These are phyloP conservation scores for Salix arbutifolia DNA, from an alignment of 345 rosid genomes.

Conservation along the genomic window DNA sequence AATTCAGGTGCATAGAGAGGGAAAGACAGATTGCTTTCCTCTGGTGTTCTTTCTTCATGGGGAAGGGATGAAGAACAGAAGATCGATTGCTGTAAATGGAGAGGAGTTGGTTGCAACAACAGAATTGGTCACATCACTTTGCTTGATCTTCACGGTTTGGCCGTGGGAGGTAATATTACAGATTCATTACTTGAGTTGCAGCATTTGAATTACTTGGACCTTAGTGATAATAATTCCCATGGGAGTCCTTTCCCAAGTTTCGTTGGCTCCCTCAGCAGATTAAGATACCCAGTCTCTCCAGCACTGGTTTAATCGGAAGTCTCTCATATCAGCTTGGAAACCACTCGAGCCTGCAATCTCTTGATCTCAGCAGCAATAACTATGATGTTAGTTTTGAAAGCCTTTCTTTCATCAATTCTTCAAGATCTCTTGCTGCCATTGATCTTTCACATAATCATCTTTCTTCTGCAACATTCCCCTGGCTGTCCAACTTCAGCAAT, in stretches of 20 bases:
- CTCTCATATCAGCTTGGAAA: conserved; percentile 3
- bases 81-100: conserved; percentile 19
- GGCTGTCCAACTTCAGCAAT: conserved; percentile 12
- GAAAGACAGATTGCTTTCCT: background rate
- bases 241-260: too few relatives aligned
- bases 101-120: conserved; percentile 12
- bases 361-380: background rate
- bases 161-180: background rate
- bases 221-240: background rate
- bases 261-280: background rate
- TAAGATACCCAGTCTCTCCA: background rate
- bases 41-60: conserved; percentile 5
- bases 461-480: background rate
- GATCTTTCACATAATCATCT: background rate
- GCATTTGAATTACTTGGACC: conserved; percentile 5
- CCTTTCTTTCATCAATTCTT: background rate
- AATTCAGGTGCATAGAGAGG: conserved; percentile 1
- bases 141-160: background rate
- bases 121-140: background rate
- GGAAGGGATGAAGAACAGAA: background rate
- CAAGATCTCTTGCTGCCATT: background rate
- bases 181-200: background rate
- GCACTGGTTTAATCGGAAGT: background rate
- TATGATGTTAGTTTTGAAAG: background rate
- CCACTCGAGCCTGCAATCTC: conserved; percentile 9